Evolutionary conservation across 192 early-diverging fungal species (phyloP).

Genomic region (Coemansia sp.): DNA sequence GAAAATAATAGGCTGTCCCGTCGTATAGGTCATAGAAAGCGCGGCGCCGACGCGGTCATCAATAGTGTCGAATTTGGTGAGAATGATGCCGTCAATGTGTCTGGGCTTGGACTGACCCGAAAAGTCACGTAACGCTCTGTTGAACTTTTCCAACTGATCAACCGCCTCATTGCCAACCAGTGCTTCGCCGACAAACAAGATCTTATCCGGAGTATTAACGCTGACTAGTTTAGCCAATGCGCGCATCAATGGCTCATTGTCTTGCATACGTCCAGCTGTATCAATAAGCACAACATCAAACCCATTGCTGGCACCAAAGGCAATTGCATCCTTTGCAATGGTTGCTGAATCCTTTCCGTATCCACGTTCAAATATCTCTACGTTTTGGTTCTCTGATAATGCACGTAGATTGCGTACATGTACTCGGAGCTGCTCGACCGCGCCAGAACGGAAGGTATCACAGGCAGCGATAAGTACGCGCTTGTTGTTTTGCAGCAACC

Average conservation of each 20-base stretch:
- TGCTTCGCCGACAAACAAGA: constrained; percentile 97
- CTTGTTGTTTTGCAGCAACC: constrained; percentile 88
- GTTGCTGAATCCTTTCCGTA: constrained; percentile 96
- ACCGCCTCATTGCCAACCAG: constrained; percentile 96
- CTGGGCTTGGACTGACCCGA: constrained; percentile 73
- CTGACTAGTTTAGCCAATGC: constrained; percentile 91
- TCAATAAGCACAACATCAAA: constrained; percentile 95
- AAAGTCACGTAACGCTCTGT: constrained; percentile 88
- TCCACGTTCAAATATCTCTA: constrained; percentile 91
- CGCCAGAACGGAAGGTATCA: constrained; percentile 94
- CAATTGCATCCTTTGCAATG: constrained; percentile 92
- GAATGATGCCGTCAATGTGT: constrained; percentile 93
- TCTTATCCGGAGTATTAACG: constrained; percentile 90
- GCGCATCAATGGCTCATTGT: constrained; percentile 97
- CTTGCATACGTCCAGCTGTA: constrained; percentile 97
- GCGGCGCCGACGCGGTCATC: constrained; percentile 97
- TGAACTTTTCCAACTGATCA: constrained; percentile 95
- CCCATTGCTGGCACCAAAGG: constrained; percentile 64
- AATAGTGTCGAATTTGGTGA: constrained; percentile 96
- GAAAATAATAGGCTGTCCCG: constrained; percentile 93
- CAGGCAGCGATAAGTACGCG: constrained; percentile 92
- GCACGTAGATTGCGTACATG: constrained; percentile 84
- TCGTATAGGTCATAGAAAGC: constrained; percentile 92
- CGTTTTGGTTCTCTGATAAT: constrained; percentile 61
- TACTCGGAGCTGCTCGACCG: constrained; percentile 91